phyloP scores from a whole-genome alignment of 495 filamentous ascomycete species.

The Parachaetomium inaequale region DNA sequence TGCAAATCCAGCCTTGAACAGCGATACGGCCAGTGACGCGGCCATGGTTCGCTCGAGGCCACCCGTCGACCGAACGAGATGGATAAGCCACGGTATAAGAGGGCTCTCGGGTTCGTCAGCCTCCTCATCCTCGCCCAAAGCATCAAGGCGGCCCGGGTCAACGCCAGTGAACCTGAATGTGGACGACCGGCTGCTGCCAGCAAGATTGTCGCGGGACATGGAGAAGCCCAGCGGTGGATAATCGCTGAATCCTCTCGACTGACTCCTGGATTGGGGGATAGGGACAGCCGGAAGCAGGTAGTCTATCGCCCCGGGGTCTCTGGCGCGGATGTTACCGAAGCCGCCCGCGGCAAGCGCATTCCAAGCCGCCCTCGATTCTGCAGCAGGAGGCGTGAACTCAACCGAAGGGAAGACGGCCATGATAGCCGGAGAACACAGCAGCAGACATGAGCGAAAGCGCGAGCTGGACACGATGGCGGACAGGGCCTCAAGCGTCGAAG shows the following conservation, averaged over 20 bases:
- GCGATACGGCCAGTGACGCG: conserved; percentile 69
- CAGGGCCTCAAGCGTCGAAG: conserved; percentile 74
- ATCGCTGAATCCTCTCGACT: conserved; percentile 30
- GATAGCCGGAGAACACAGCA: conserved; percentile 75
- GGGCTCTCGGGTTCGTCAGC: conserved; percentile 70
- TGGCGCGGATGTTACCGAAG: conserved; percentile 17
- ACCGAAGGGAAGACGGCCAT: conserved; percentile 62
- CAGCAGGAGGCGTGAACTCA: conserved; percentile 26
- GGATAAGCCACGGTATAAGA: conserved; percentile 78
- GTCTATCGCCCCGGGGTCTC: conserved; percentile 53
- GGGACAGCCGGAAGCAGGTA: conserved; percentile 53
- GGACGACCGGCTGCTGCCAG: conserved; percentile 25
- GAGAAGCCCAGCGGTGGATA: conserved; percentile 59
- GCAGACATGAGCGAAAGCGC: conserved; percentile 67
- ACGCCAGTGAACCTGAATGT: conserved; percentile 30
- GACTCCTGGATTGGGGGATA: conserved; percentile 18
- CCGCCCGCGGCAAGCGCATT: conserved; percentile 35
- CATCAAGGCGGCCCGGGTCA: conserved; percentile 29
- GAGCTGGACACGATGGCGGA: conserved; percentile 76
- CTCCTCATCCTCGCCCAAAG: conserved; percentile 29
- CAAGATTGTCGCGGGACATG: conserved; percentile 39
- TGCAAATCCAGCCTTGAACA: conserved; percentile 66
- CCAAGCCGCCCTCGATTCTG: conserved; percentile 34
- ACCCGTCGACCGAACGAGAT: conserved; percentile 58
- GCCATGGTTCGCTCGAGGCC: conserved; percentile 71